These are phyloP conservation scores for Aureoboletus auriporus DNA, from an alignment of 768 basidiomycete genomes.

Conservation along the genomic window DNA sequence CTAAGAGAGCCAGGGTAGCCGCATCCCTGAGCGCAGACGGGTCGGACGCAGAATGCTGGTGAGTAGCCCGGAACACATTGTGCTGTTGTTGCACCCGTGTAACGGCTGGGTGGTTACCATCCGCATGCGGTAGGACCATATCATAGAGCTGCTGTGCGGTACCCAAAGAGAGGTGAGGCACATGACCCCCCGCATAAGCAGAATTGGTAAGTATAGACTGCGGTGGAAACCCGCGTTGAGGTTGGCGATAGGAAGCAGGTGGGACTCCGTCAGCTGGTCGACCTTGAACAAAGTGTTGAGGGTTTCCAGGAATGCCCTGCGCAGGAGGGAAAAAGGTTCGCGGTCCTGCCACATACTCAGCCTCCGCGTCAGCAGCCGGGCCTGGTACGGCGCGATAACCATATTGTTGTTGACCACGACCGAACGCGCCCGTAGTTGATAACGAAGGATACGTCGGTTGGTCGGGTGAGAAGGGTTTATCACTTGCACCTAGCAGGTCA, in stretches of 20 bases:
- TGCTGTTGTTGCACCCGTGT: conserved; percentile 78
- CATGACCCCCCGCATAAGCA: conserved; percentile 50
- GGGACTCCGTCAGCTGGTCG: conserved; percentile 48
- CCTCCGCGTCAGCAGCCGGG: conserved; percentile 23
- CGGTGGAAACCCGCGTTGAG: conserved; percentile 54
- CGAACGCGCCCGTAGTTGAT: conserved; percentile 40
- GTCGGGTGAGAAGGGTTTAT: conserved; percentile 42
- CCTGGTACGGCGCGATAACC: conserved; percentile 45
- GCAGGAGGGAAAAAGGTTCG: conserved; percentile 50
- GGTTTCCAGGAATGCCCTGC: conserved; percentile 35
- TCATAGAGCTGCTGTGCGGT: conserved; percentile 77
- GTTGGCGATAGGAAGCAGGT: conserved; percentile 56
- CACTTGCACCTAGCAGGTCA: conserved; percentile 35
- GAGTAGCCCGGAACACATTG: conserved; percentile 64
- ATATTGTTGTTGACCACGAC: conserved; percentile 51
- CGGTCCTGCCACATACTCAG: conserved; percentile 58
- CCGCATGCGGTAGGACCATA: conserved; percentile 57
- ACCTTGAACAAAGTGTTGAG: conserved; percentile 47
- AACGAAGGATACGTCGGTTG: conserved; percentile 68
- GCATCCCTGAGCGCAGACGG: conserved; percentile 74
- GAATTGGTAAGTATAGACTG: conserved; percentile 54
- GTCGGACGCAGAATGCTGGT: conserved; percentile 83
- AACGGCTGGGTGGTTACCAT: conserved; percentile 60
- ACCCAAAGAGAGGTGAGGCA: conserved; percentile 67
- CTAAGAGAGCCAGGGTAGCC: conserved; percentile 60